Evolutionary conservation across 1,284 basidiomycete species (phyloP), one percentile per base, ranked within the genome.

Genomic region (Retiboletus flavoniger): DNA sequence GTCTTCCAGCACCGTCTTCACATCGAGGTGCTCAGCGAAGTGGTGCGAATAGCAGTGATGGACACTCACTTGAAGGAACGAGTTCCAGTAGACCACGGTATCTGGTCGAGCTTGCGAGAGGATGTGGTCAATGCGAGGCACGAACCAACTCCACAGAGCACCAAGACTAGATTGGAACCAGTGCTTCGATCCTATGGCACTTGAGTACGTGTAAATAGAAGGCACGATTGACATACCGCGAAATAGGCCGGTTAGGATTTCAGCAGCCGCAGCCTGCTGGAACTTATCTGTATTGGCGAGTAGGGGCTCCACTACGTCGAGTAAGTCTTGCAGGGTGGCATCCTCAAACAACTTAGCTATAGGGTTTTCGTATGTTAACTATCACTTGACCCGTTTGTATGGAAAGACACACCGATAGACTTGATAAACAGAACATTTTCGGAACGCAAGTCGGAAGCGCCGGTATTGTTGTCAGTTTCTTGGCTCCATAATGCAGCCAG

Each of bases 231-330:
- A 53, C 68, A 55, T 64, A 86, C 86, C 86, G 60, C 85, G 79
- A 48, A 89, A 69, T 46, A 91, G 66, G 41, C 95, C 95, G 43
- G 84, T 81, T 35, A 98, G 69, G 31, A 97, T 75, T 75, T 99
- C 96, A 48, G 89, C 92, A 7, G 89, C 89, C 21, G 93, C 93
- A 31, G 95, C 83, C 67, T 96, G 95, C 72, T 93, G 92, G 76
- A 93, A 96, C 54, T 93, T 90, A 68, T 98, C 92, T 36, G 80
- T 65, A 55, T 88, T 88, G 32, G 75, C 76, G 45, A 91, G 71
- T 40, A 90, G 67, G 8, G 81, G 76, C 44, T 92, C 87, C 32
- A 86, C 72, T 13, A 75, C 69, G 14, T 73, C 68, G 45, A 90
- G 71, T 13, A 91, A 70, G 19, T 72, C 70, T 38, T 82, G 75